Base-by-base conservation (phyloP, 768 basidiomycete genomes). In the Lentinula edodes region DNA sequence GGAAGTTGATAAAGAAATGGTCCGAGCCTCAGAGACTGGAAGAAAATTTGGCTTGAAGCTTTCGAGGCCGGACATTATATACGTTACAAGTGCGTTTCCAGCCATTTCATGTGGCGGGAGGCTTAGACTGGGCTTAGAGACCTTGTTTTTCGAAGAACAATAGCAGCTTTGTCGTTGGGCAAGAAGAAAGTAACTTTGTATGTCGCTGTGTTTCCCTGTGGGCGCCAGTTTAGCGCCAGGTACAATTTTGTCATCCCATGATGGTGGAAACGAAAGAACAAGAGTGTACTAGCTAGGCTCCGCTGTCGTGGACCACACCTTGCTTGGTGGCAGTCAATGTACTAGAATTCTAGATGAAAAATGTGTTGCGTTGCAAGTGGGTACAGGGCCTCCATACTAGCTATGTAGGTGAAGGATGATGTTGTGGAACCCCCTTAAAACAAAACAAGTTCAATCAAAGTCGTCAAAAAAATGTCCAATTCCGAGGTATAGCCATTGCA, bases 71-170 rank as follows among this genome's bases (percentile, higher is more conserved):
- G 12, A n/a, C 46, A 48, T 48, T 48, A 48, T 48, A 48, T 48
- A n/a, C 20, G 12, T 9, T 23, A 9, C 9, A 48, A 20, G 20
- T 23, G 18, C 20, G n/a, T 8, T 18, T 10, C 20, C n/a, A 20
- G 46, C 9, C 20, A 23, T 18, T 9, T 23, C 9, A 10, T 1
- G 10, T 9, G 20, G 34, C n/a, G 20, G 15, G n/a, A 39, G 12
- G 6, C 5, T 4, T 23, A 23, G 23, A 23, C 23, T 23, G 23
- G 23, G 23, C 23, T 23, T 20, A 41, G 46, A 12, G 20, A 41
- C 53, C 53, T 55, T 55, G 53, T 55, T 41, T 23, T 55, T 39
- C 35, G 35, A 23, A 41, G 23, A 55, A 55, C 35, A 55, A 55
- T 28, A 41, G 18, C 36, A 18, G 7, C 35, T 32, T 55, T 41